A percentile compares a stretch with the other conserved stretches of the same genome.
phyloP scores from a whole-genome alignment of 345 rosid species.

The Cardamine resedifolia region DNA sequence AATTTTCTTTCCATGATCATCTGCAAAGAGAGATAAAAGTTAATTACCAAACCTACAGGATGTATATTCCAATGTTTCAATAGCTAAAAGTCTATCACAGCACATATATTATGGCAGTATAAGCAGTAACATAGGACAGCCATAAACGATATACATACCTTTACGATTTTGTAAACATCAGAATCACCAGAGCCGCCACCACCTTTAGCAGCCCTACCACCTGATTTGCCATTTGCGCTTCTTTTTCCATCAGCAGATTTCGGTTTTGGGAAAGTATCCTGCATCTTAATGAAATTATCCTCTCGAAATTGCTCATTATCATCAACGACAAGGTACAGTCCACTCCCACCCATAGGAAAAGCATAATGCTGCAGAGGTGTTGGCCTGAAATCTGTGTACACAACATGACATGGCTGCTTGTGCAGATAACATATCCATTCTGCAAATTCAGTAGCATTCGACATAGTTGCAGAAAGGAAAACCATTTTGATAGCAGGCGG shows the following conservation, averaged over 20 bases:
- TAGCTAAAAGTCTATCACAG: background rate
- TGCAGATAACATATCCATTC: slow-evolving; percentile 97
- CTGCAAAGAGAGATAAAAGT: slow-evolving; percentile 44
- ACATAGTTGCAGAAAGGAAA: slow-evolving; percentile 97
- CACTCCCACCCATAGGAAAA: slow-evolving; percentile 89
- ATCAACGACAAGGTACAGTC: slow-evolving; percentile 94
- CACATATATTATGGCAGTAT: background rate
- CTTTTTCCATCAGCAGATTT: slow-evolving; percentile 56
- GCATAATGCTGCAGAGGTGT: slow-evolving; percentile 98
- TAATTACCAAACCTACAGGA: slow-evolving; percentile 9
- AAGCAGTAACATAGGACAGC: slow-evolving; percentile 10
- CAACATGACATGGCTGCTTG: slow-evolving; percentile 97
- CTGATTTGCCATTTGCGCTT: slow-evolving; percentile 64
- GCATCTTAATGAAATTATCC: slow-evolving; percentile 89
- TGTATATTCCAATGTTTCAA: background rate
- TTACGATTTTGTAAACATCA: slow-evolving; percentile 93
- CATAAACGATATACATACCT: slow-evolving; percentile 48
- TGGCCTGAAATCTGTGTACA: slow-evolving; percentile 94
- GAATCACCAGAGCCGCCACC: slow-evolving; percentile 79
- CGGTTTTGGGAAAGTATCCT: slow-evolving; percentile 74
- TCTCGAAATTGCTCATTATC: slow-evolving; percentile 92
- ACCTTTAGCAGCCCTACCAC: slow-evolving; percentile 78
- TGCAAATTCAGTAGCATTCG: slow-evolving; percentile 95
- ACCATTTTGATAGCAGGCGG: slow-evolving; percentile 98
- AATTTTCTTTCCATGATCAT: slow-evolving; percentile 96